Evolutionary conservation across 768 basidiomycete genomes (phyloP).

Genomic region (Chalciporus sphaerocephalus): DNA sequence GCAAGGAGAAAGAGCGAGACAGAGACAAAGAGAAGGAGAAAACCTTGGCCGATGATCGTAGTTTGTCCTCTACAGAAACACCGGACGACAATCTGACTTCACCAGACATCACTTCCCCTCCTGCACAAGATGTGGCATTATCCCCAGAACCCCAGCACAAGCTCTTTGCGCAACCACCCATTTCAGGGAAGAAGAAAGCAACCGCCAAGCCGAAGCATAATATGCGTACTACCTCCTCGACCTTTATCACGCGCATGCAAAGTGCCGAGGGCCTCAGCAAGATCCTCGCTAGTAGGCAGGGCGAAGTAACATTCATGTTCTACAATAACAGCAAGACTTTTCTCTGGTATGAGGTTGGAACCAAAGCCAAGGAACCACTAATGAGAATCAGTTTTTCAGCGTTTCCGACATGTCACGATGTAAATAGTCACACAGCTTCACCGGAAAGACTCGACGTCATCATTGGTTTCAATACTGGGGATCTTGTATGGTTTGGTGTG

Average conservation of each 20-base stretch:
- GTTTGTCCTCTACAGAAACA: conserved; percentile 80
- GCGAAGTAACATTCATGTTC: conserved; percentile 83
- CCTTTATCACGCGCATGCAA: conserved; percentile 86
- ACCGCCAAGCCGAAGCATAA: conserved; percentile 81
- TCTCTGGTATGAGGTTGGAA: conserved; percentile 83
- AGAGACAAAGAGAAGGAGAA: conserved; percentile 39
- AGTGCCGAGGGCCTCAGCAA: conserved; percentile 72
- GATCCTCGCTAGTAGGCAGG: conserved; percentile 69
- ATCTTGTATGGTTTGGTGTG: conserved; percentile 91
- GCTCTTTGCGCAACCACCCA: conserved; percentile 55
- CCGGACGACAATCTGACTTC: conserved; percentile 52
- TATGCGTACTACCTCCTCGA: conserved; percentile 85
- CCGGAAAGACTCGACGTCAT: conserved; percentile 80
- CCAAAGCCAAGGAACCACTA: conserved; percentile 86
- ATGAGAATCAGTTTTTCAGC: conserved; percentile 81
- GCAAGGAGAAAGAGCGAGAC: conserved; percentile 39
- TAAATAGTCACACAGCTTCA: conserved; percentile 74
- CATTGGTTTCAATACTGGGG: conserved; percentile 92
- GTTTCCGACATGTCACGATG: conserved; percentile 87
- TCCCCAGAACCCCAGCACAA: conserved; percentile 41
- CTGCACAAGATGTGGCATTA: conserved; percentile 27
- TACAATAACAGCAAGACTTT: conserved; percentile 84
- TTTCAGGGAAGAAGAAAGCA: conserved; percentile 57
- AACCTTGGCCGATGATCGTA: conserved; percentile 50
- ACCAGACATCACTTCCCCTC: conserved; percentile 37